These are phyloP conservation scores for Zasmidium angulare DNA, from an alignment of 2,329 filamentous ascomycete genomes.

Conservation along the genomic window DNA sequence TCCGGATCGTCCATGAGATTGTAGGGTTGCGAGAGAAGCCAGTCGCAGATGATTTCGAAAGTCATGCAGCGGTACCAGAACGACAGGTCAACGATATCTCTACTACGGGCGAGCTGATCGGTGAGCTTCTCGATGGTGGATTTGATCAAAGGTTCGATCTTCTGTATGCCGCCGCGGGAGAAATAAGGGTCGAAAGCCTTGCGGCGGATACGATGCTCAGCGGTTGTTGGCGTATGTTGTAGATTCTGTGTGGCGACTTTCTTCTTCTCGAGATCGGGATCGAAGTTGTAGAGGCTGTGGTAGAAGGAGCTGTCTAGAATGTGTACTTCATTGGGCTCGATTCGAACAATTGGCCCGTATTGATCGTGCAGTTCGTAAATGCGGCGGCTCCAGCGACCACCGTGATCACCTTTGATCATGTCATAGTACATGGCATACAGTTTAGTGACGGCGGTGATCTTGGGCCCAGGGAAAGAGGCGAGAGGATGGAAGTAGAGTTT, in stretches of 20 bases:
- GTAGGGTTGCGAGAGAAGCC: background rate
- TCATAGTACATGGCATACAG: conserved; percentile 13
- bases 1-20: background rate
- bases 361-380: conserved; percentile 4
- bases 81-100: background rate
- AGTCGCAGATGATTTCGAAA: background rate
- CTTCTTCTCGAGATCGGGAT: background rate
- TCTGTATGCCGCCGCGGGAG: background rate
- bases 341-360: conserved; percentile 15
- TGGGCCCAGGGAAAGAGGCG: conserved; percentile 36
- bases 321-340: conserved; percentile 15
- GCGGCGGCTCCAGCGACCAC: conserved; percentile 4
- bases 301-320: conserved; percentile 9
- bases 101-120: background rate
- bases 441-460: conserved; percentile 34
- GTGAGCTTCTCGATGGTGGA: background rate
- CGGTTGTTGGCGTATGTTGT: background rate
- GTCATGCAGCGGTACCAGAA: background rate
- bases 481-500: conserved; percentile 37
- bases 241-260: background rate
- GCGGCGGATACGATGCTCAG: background rate
- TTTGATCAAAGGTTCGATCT: background rate
- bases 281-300: conserved; percentile 7
- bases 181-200: background rate
- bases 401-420: background rate